Conservation (phyloP, 2,329 filamentous ascomycete species). For the Alternaria sp. region DNA sequence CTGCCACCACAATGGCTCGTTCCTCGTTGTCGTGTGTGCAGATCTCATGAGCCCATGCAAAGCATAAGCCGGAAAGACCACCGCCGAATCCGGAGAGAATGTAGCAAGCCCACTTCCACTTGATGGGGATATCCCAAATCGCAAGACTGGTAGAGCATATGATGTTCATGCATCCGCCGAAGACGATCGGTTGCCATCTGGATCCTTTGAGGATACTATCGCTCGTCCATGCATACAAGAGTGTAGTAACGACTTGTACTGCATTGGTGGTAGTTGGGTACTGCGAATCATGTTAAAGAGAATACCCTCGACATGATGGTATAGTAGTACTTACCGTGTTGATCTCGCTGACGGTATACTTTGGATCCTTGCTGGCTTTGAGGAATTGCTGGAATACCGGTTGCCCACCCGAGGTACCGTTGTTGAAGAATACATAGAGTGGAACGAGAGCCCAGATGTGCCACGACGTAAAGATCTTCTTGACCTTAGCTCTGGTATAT, state of each 20-base stretch:
- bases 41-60: conserved; percentile 66
- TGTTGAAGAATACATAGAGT: conserved; percentile 15
- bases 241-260: conserved; percentile 32
- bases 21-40: conserved; percentile 69
- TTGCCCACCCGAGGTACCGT: conserved; percentile 1
- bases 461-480: conserved; percentile 12
- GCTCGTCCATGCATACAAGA: conserved; percentile 30
- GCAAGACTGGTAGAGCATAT: conserved; percentile 29
- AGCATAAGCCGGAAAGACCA: conserved; percentile 60
- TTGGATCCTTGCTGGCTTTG: conserved; percentile 26
- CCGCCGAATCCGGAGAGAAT: conserved; percentile 61
- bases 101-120: conserved; percentile 72
- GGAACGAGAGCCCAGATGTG: conserved; percentile 26
- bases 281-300: conserved; percentile 7
- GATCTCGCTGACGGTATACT: conserved; percentile 28
- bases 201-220: conserved; percentile 29
- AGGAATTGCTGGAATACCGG: conserved; percentile 26
- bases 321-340: conserved; percentile 15
- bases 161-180: conserved; percentile 30
- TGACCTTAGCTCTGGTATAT: conserved; percentile 16
- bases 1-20: conserved; percentile 69
- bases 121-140: conserved; percentile 28
- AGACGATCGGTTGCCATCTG: conserved; percentile 31
- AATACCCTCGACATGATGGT: too few species aligned
- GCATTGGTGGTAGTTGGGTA: conserved; percentile 32